These are phyloP conservation scores for Schwanniomyces etchellsii DNA, from an alignment of 1,139 yeast genomes.

Conservation along the genomic window DNA sequence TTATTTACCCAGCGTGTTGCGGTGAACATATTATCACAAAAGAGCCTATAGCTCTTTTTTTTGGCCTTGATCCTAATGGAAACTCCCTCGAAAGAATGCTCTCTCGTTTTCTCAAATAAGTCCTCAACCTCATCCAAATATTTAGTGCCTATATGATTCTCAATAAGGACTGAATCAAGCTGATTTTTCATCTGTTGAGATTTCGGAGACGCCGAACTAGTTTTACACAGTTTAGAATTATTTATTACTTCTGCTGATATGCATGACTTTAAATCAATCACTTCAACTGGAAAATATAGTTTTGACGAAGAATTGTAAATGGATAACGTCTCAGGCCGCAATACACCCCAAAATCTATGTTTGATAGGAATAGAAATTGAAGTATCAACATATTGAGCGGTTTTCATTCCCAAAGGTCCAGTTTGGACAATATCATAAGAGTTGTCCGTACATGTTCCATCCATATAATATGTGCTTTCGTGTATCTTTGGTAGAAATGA, in stretches of 20 bases:
- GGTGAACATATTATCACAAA: constrained; percentile 64
- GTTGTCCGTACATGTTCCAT: constrained; percentile 11
- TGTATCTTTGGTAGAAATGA: constrained; percentile 67
- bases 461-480: constrained; percentile 1
- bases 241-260: constrained; percentile 50
- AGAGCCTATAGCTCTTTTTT: constrained; percentile 55
- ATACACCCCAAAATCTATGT: constrained; percentile 66
- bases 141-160: background rate
- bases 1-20: constrained; percentile 80
- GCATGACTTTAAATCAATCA: constrained; percentile 68
- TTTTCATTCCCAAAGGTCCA: constrained; percentile 49
- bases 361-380: constrained; percentile 31
- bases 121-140: constrained; percentile 11
- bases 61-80: constrained; percentile 58
- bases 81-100: constrained; percentile 24
- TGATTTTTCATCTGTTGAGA: too few relatives aligned
- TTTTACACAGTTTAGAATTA: constrained; percentile 4
- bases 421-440: constrained; percentile 30
- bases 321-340: constrained; percentile 64
- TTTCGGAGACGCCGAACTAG: background rate
- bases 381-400: constrained; percentile 36
- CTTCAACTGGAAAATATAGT: constrained; percentile 72
- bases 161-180: background rate
- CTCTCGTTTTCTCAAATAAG: constrained; percentile 22
- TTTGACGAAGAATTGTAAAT: constrained; percentile 71